Conservation (phyloP, 2,329 filamentous ascomycete genomes). For the Nemania sp. region DNA sequence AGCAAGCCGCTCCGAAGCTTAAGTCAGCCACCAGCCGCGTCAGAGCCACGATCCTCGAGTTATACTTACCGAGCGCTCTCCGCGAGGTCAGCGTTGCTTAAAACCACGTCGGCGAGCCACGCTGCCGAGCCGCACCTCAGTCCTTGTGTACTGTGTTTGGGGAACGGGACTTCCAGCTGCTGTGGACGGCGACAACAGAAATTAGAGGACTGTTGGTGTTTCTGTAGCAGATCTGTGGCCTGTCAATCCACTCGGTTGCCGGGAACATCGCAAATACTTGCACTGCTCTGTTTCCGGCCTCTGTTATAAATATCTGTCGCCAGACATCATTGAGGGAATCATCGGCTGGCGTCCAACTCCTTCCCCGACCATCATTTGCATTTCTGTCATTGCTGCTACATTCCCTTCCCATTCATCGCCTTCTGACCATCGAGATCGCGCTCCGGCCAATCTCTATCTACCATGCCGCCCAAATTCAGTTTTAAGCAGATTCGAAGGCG, state of each 20-base stretch:
- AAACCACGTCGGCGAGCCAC: slow-evolving; percentile 12
- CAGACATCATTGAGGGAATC: neutral
- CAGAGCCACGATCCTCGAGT: slow-evolving; percentile 3
- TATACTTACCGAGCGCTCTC: neutral
- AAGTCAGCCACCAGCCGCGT: slow-evolving; percentile 1
- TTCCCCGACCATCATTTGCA: neutral
- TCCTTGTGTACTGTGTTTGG: slow-evolving; percentile 2
- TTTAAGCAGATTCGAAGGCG: slow-evolving; percentile 74
- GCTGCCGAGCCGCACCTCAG: slow-evolving; percentile 6
- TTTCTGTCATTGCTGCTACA: neutral
- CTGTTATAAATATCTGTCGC: neutral
- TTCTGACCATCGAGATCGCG: neutral
- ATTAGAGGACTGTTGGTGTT: neutral
- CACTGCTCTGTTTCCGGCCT: neutral
- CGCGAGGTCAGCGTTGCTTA: too few species aligned
- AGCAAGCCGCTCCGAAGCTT: slow-evolving; percentile 1
- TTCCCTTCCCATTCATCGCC: neutral
- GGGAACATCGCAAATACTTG: neutral
- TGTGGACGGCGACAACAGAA: neutral
- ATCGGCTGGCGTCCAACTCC: slow-evolving; percentile 8
- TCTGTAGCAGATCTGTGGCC: neutral
- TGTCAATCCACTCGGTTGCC: neutral
- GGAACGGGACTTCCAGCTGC: neutral
- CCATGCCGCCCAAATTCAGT: slow-evolving; percentile 37
- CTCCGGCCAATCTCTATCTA: neutral